Percentiles rank a stretch among this genome's conserved stretches.
These are phyloP conservation scores for Thyridium curvatum DNA, from an alignment of 2,329 filamentous ascomycete species.

Conservation along the genomic window DNA sequence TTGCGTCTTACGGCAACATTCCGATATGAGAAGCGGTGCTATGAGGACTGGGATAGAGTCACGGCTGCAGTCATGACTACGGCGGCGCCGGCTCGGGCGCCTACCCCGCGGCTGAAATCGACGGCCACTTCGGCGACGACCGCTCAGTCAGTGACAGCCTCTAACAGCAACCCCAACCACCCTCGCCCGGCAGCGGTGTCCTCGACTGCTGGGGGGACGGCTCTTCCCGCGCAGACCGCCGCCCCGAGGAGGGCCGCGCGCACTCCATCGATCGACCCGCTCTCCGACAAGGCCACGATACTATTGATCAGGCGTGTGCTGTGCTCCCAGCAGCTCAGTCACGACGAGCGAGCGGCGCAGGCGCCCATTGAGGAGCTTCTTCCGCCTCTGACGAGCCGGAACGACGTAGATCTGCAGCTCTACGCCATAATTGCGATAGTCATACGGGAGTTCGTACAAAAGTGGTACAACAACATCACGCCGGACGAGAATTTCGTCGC, in stretches of 20 bases:
- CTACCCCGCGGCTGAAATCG: conserved; percentile 13
- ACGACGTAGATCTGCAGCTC: conserved; percentile 86
- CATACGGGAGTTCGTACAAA: conserved; percentile 81
- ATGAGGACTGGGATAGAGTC: too few relatives aligned
- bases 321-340: conserved; percentile 60
- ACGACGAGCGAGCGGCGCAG: conserved; percentile 47
- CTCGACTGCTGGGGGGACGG: not conserved
- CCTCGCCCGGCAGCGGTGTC: conserved; percentile 5
- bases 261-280: conserved; percentile 36
- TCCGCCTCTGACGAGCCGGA: conserved; percentile 87
- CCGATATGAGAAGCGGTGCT: too few relatives aligned
- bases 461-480: conserved; percentile 91
- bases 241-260: conserved; percentile 3
- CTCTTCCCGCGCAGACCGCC: conserved; percentile 10
- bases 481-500: conserved; percentile 82
- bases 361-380: conserved; percentile 72
- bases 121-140: conserved; percentile 8
- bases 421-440: conserved; percentile 90
- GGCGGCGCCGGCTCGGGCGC: conserved; percentile 11
- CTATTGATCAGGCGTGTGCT: conserved; percentile 78
- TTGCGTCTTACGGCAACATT: too few relatives aligned
- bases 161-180: not conserved
- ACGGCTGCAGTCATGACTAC: conserved; percentile 12
- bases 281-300: conserved; percentile 73
- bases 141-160: conserved; percentile 5